phyloP scores from a whole-genome alignment of 1,284 basidiomycete genomes.

The Laetiporus sulphureus region DNA sequence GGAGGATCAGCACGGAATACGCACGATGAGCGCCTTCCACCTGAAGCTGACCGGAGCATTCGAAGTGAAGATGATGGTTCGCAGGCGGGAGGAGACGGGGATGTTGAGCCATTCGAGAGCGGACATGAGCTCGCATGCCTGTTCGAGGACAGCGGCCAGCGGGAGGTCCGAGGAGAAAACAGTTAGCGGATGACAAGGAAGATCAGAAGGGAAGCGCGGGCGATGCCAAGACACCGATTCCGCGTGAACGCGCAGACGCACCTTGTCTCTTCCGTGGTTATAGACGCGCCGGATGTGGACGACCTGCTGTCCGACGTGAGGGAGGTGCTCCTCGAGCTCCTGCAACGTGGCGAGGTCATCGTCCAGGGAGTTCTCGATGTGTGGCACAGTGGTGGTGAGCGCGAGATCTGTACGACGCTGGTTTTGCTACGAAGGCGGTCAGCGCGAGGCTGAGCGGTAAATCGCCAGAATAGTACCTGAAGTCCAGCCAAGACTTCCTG shows the following conservation, averaged over 20 bases:
- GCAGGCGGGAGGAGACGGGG: constrained; percentile 64
- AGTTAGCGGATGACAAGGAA: background rate
- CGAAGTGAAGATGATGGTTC: constrained; percentile 62
- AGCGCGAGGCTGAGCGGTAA: background rate
- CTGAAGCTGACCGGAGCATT: constrained; percentile 59
- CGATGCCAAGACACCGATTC: background rate
- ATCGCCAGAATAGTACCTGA: constrained; percentile 34
- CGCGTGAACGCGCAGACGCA: constrained; percentile 14
- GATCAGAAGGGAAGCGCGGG: background rate
- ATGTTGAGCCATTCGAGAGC: constrained; percentile 70
- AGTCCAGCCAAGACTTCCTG: constrained; percentile 53
- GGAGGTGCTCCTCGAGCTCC: constrained; percentile 47
- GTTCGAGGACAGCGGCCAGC: background rate
- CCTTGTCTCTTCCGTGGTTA: constrained; percentile 64
- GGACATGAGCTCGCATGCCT: constrained; percentile 55
- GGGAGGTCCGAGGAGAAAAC: background rate
- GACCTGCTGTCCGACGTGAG: constrained; percentile 52
- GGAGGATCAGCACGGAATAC: background rate
- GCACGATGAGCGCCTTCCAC: constrained; percentile 49
- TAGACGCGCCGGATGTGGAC: constrained; percentile 53
- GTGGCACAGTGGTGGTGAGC: constrained; percentile 49
- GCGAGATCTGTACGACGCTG: constrained; percentile 50
- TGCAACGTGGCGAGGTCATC: constrained; percentile 46
- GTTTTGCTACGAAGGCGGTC: constrained; percentile 41
- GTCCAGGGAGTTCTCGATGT: constrained; percentile 50